Evolutionary conservation across 805 yeast genomes (phyloP), one percentile per base, ranked within the genome.

Genomic region (Barnettozyma pratensis): DNA sequence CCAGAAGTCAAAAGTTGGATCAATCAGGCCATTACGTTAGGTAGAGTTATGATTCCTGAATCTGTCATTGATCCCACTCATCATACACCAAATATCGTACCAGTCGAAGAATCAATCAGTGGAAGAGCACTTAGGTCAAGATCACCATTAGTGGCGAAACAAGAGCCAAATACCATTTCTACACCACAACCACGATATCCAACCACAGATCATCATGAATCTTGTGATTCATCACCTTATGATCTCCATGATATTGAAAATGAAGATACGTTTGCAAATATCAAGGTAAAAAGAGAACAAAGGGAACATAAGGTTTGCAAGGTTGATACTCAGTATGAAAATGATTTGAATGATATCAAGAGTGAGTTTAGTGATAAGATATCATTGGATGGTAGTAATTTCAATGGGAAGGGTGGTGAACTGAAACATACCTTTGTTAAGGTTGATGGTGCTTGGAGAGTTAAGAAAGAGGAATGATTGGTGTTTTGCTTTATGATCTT

Each of bases 1-100:
- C 32, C 41, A 12, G 74, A 71, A 30, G 83, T 78, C 6, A 75
- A 80, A 32, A 69, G 73, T 30, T 80, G 86, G 86, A 81, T 84
- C 2, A 81, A 79, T 57, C 84, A 80, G 54, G 85, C 79, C 3
- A 79, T 81, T 47, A 73, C 74, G 51, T 61, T 81, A 47, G 87
- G 86, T 1, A 68, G 87, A 52, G 64, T 81, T 5, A 79, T 81
- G 82, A 72, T 81, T 63, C 85, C 85, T 37, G 68, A 66, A 29
- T 45, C 60, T 0, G 49, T 58, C 7, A 59, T 59, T 8, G 50
- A 48, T 14, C 50, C 55, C 3, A 11, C 7, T 8, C 25, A 7
- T 11, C 46, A 50, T 7, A 40, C 51, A 3, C 41, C 46, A n/a
- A 19, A 32, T 5, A 29, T 6, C 6, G 7, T 37, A 7, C 9